Conservation (phyloP, 495 filamentous ascomycete genomes). For the Astrocystis sublimbata region DNA sequence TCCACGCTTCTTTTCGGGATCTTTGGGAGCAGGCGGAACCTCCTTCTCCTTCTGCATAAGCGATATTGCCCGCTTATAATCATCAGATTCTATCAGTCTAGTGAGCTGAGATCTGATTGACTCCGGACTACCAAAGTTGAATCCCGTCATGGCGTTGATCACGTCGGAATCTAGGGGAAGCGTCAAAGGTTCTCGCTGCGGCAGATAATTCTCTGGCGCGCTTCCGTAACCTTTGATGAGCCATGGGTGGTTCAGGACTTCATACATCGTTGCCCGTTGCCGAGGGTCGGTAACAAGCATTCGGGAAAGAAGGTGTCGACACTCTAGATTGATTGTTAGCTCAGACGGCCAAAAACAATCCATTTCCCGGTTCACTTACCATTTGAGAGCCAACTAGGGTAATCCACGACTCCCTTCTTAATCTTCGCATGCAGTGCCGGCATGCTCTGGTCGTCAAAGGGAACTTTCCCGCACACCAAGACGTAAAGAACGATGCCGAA, state of each 20-base stretch:
- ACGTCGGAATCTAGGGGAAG: slow-evolving; percentile 82
- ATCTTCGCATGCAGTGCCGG: slow-evolving; percentile 98
- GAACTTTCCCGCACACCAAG: slow-evolving; percentile 95
- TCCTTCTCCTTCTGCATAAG: slow-evolving; percentile 64
- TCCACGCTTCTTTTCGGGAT: slow-evolving; percentile 78
- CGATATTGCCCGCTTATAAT: slow-evolving; percentile 81
- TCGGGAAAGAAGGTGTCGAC: slow-evolving; percentile 85
- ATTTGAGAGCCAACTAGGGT: slow-evolving; percentile 85
- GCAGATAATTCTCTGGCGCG: slow-evolving; percentile 88
- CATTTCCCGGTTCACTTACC: slow-evolving; percentile 55
- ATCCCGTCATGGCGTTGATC: slow-evolving; percentile 92
- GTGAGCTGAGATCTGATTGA: slow-evolving; percentile 79
- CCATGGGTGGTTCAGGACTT: slow-evolving; percentile 98
- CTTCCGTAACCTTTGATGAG: slow-evolving; percentile 88
- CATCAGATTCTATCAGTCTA: slow-evolving; percentile 82
- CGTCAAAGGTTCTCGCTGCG: slow-evolving; percentile 77
- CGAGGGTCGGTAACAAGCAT: slow-evolving; percentile 97
- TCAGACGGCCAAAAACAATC: neutral
- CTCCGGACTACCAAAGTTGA: slow-evolving; percentile 91
- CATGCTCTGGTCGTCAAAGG: slow-evolving; percentile 99
- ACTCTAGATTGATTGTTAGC: slow-evolving; percentile 63
- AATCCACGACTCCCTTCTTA: slow-evolving; percentile 95
- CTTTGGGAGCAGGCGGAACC: slow-evolving; percentile 59
- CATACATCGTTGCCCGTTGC: slow-evolving; percentile 79
- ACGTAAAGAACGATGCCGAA: slow-evolving; percentile 99